These are phyloP conservation scores for Solanum piurae DNA, from an alignment of 257 asterid genomes.

Conservation along the genomic window DNA sequence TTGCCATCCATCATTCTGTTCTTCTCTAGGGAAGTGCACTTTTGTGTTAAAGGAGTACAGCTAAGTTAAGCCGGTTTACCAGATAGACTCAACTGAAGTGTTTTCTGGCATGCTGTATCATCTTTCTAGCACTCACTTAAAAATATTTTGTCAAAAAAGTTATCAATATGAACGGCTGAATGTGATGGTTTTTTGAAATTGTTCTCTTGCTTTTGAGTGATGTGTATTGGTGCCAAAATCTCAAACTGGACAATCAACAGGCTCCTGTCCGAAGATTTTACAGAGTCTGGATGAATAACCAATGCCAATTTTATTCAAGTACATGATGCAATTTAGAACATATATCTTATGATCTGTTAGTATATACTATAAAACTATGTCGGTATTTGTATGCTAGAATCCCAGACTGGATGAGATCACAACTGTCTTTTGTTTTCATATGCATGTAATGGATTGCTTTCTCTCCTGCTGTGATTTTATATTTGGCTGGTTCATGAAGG, in stretches of 20 bases:
- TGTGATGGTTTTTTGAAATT: not conserved
- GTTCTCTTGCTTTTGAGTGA: not conserved
- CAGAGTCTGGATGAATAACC: not conserved
- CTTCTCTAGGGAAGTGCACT: not conserved
- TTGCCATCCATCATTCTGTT: not conserved
- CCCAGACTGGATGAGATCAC: not conserved
- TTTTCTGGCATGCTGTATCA: not conserved
- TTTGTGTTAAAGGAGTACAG: not conserved
- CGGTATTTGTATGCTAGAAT: not conserved
- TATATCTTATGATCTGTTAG: not conserved
- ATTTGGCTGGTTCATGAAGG: not conserved
- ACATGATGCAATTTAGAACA: not conserved
- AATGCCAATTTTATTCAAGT: not conserved
- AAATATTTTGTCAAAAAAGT: not conserved
- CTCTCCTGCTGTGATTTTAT: not conserved
- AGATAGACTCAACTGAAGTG: not conserved
- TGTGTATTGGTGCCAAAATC: not conserved
- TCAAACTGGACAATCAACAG: not conserved
- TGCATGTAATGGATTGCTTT: not conserved
- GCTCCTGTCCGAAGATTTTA: not conserved
- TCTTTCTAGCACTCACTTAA: not conserved
- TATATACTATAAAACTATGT: not conserved
- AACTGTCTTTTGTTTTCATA: not conserved
- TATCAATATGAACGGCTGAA: not conserved
- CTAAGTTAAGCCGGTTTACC: not conserved